Conservation (phyloP, 78 protist species). For the Dictyostelium intermedium region DNA sequence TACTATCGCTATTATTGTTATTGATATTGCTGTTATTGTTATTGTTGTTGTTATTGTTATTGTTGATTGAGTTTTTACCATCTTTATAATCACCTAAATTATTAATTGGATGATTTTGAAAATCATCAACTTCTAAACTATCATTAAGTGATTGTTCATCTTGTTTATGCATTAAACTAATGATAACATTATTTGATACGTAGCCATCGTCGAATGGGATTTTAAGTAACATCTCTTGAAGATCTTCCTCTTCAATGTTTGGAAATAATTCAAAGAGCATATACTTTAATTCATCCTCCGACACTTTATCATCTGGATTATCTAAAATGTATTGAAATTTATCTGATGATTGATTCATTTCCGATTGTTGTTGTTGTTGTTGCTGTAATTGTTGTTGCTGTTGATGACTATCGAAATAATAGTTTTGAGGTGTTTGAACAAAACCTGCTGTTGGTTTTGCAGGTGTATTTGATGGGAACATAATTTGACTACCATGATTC, state of each 20-base stretch:
- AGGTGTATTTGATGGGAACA: not conserved
- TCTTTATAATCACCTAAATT: not conserved
- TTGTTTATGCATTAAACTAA: not conserved
- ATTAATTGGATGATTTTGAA: conserved; percentile 7
- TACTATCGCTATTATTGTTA: not conserved
- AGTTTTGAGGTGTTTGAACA: not conserved
- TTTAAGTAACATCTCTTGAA: not conserved
- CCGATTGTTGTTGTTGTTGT: not conserved
- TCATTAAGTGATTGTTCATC: not conserved
- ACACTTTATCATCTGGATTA: not conserved
- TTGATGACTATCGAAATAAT: not conserved
- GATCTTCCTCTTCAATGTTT: not conserved
- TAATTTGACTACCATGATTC: not conserved
- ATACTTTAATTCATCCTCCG: not conserved
- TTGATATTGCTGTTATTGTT: not conserved
- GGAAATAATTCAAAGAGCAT: not conserved
- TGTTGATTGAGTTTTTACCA: not conserved
- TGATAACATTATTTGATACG: not conserved
- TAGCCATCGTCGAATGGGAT: not conserved
- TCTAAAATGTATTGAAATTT: not conserved
- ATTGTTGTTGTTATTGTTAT: not conserved
- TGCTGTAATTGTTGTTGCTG: not conserved
- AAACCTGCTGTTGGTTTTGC: not conserved
- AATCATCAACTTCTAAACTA: not conserved
- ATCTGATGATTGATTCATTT: not conserved